Conservation (phyloP, 2,329 filamentous ascomycete genomes). For the Didymella pinodella region DNA sequence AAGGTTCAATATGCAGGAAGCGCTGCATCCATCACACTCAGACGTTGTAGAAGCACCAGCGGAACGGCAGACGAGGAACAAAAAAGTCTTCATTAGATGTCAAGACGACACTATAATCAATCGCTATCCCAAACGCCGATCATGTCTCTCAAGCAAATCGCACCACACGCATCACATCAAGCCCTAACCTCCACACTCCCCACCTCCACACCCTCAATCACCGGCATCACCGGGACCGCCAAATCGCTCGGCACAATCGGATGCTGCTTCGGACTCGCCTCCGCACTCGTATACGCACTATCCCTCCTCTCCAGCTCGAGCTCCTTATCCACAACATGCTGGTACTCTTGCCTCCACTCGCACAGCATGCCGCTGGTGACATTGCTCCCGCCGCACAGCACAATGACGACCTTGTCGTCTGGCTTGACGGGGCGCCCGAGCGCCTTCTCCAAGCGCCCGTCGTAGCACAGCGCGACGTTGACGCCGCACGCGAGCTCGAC, state of each 20-base stretch:
- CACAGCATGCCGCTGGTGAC: slow-evolving; percentile 61
- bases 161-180: not conserved
- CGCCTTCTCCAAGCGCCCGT: slow-evolving; percentile 65
- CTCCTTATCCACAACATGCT: slow-evolving; percentile 28
- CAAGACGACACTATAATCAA: not conserved
- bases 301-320: slow-evolving; percentile 31
- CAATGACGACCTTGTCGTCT: slow-evolving; percentile 77
- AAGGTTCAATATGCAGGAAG: not conserved
- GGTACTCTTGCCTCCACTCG: slow-evolving; percentile 57
- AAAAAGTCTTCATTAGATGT: not conserved
- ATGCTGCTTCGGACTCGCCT: slow-evolving; percentile 14
- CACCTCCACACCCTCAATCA: slow-evolving; percentile 20
- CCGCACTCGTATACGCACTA: slow-evolving; percentile 23
- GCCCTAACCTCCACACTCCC: slow-evolving; percentile 10
- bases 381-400: slow-evolving; percentile 77
- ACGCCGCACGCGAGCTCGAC: slow-evolving; percentile 89
- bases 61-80: not conserved
- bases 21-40: not conserved
- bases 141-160: not conserved
- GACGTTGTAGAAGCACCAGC: not conserved
- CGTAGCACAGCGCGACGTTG: slow-evolving; percentile 73
- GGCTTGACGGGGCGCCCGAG: slow-evolving; percentile 69
- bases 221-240: slow-evolving; percentile 6
- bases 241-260: slow-evolving; percentile 14
- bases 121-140: slow-evolving; percentile 16